Conservation (phyloP, 495 filamentous ascomycete species). For the Astrothelium macrocarpum region DNA sequence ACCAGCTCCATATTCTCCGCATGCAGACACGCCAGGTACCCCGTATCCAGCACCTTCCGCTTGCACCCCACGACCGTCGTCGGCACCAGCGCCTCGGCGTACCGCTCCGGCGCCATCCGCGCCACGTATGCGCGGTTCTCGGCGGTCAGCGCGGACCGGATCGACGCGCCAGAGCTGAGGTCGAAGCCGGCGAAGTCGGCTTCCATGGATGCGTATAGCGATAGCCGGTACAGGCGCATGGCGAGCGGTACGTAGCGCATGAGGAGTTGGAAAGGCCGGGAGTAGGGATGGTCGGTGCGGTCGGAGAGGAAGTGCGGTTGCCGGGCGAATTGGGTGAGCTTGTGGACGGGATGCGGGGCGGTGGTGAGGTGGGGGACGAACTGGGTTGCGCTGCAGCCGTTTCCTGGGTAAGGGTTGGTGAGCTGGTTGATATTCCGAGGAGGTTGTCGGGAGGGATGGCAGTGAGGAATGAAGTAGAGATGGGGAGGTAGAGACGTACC, state of each 20-base stretch:
- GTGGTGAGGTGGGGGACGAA: conserved; percentile 26
- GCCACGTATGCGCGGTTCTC: conserved; percentile 25
- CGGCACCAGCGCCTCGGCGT: conserved; percentile 26
- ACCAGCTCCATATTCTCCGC: conserved; percentile 24
- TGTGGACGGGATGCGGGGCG: conserved; percentile 10
- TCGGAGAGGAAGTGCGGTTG: conserved; percentile 27
- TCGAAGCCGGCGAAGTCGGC: conserved; percentile 25
- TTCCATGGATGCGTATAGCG: conserved; percentile 27
- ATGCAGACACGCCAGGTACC: conserved; percentile 25
- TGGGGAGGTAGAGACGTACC: conserved; percentile 25
- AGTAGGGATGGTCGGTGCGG: conserved; percentile 22
- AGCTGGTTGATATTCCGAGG: neutral
- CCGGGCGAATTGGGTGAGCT: conserved; percentile 25
- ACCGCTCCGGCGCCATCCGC: conserved; percentile 23
- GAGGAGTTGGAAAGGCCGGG: conserved; percentile 19
- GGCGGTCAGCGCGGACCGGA: conserved; percentile 16
- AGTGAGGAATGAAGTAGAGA: conserved; percentile 10
- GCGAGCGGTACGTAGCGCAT: conserved; percentile 26
- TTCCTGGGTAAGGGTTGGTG: conserved; percentile 11
- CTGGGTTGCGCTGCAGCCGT: conserved; percentile 28
- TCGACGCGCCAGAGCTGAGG: conserved; percentile 17
- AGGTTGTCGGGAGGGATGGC: neutral
- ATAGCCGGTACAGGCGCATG: conserved; percentile 25
- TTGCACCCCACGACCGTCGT: conserved; percentile 28
- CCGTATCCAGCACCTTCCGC: conserved; percentile 27